Conservation (phyloP, 441 rosid genomes). For the Mallotus japonicus region DNA sequence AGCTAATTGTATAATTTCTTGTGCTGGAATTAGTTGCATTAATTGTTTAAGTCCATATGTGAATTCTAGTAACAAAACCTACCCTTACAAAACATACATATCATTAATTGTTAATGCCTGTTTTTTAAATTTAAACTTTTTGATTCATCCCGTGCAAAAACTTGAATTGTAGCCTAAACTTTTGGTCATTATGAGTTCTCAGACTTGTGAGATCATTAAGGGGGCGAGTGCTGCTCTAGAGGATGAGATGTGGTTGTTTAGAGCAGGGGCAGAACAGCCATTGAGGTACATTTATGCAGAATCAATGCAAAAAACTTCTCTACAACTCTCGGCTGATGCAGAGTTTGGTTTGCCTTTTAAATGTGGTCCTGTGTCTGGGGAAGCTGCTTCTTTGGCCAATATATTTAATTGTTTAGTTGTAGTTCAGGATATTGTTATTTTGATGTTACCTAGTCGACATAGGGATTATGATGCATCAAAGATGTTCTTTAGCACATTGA, state of each 20-base stretch:
- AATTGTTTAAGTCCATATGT: background rate
- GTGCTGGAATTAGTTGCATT: slow-evolving; percentile 2
- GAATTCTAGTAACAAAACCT: too few species aligned
- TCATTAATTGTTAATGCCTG: too few species aligned
- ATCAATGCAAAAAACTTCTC: slow-evolving; percentile 26
- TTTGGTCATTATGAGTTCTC: slow-evolving; percentile 32
- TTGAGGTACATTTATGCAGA: slow-evolving; percentile 36
- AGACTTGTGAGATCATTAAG: slow-evolving; percentile 72
- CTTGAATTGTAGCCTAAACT: slow-evolving; percentile 26
- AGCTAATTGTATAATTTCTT: background rate
- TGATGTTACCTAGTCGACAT: slow-evolving; percentile 43
- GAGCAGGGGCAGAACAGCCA: slow-evolving; percentile 39
- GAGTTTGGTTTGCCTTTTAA: slow-evolving; percentile 38
- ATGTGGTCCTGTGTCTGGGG: slow-evolving; percentile 33
- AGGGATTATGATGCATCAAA: slow-evolving; percentile 39
- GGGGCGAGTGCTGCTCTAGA: slow-evolving; percentile 45
- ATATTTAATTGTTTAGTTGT: slow-evolving; percentile 50
- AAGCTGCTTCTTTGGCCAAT: slow-evolving; percentile 34
- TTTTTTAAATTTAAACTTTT: too few species aligned
- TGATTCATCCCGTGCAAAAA: background rate
- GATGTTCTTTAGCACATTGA: slow-evolving; percentile 69
- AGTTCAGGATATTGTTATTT: slow-evolving; percentile 53
- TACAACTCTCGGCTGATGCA: slow-evolving; percentile 31
- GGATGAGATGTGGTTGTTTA: slow-evolving; percentile 56
- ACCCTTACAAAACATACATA: too few species aligned